Conservation (phyloP, 2,329 filamentous ascomycete species). For the Stachybotrys chlorohalonatus region DNA sequence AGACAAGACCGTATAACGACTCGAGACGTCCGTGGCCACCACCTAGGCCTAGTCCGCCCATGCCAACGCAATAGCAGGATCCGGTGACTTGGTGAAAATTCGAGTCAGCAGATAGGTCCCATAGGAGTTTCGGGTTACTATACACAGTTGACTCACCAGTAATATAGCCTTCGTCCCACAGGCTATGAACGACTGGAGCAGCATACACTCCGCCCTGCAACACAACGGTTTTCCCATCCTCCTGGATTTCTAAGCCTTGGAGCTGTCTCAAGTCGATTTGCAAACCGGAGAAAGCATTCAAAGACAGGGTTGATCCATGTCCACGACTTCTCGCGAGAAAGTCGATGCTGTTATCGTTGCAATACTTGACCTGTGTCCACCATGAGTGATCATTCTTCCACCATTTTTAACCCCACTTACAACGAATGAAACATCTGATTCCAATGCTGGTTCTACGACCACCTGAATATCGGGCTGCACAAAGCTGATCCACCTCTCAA, state of each 20-base stretch:
- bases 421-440: not conserved
- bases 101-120: not conserved
- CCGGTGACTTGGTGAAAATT: slow-evolving; percentile 5
- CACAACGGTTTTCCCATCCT: not conserved
- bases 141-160: not conserved
- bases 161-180: slow-evolving; percentile 6
- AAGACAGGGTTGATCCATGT: slow-evolving; percentile 8
- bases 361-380: slow-evolving; percentile 8
- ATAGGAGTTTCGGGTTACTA: not conserved
- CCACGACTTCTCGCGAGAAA: slow-evolving; percentile 11
- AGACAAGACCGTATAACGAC: slow-evolving; percentile 17
- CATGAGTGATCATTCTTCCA: not conserved
- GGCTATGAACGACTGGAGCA: not conserved
- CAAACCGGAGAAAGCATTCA: slow-evolving; percentile 11
- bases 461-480: not conserved
- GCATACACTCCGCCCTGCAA: slow-evolving; percentile 2
- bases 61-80: slow-evolving; percentile 16
- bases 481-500: not conserved
- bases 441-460: not conserved
- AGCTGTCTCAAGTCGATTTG: slow-evolving; percentile 11
- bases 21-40: slow-evolving; percentile 21
- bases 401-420: not conserved
- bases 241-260: slow-evolving; percentile 3
- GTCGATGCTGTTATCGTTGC: slow-evolving; percentile 10
- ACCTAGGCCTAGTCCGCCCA: slow-evolving; percentile 18